phyloP scores from a whole-genome alignment of 768 basidiomycete genomes.

The Wakefieldia striispora region DNA sequence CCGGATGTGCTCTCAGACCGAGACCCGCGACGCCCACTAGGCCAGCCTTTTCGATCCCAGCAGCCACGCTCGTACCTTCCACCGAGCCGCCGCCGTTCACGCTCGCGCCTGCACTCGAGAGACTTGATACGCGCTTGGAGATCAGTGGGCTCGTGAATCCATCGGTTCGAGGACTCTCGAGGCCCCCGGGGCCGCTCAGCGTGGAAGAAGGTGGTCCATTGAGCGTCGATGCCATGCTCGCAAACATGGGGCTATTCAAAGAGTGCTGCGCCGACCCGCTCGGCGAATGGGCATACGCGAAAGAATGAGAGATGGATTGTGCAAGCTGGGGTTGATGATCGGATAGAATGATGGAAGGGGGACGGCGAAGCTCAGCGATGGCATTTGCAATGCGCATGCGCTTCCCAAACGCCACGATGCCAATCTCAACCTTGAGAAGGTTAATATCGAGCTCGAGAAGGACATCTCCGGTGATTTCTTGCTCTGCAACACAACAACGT shows the following conservation, averaged over 20 bases:
- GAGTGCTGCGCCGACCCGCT: conserved; percentile 45
- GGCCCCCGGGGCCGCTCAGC: conserved; percentile 21
- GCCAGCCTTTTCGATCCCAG: conserved; percentile 20
- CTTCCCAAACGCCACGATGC: conserved; percentile 92
- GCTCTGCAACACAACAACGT: conserved; percentile 52
- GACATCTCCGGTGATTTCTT: conserved; percentile 98
- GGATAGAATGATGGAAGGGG: conserved; percentile 59
- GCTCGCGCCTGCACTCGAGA: conserved; percentile 28
- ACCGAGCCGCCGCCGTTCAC: conserved; percentile 24
- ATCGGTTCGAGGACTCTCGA: conserved; percentile 34
- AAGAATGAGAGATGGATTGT: conserved; percentile 29
- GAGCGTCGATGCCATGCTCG: conserved; percentile 30
- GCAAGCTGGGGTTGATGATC: conserved; percentile 40
- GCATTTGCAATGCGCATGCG: conserved; percentile 91
- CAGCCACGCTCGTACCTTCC: conserved; percentile 15
- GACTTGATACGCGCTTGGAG: conserved; percentile 24
- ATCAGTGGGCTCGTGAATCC: conserved; percentile 14
- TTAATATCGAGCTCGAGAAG: conserved; percentile 91
- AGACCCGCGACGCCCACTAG: conserved; percentile 25
- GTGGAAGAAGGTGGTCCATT: conserved; percentile 22
- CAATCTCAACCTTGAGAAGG: conserved; percentile 90
- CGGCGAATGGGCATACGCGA: conserved; percentile 33
- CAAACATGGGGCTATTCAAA: conserved; percentile 38
- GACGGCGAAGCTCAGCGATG: conserved; percentile 80
- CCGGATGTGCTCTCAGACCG: conserved; percentile 35